Percentiles rank a stretch among this genome's conserved stretches.
Conservation (phyloP, 371 early-diverging fungal genomes). For the Mortierella sp. region DNA sequence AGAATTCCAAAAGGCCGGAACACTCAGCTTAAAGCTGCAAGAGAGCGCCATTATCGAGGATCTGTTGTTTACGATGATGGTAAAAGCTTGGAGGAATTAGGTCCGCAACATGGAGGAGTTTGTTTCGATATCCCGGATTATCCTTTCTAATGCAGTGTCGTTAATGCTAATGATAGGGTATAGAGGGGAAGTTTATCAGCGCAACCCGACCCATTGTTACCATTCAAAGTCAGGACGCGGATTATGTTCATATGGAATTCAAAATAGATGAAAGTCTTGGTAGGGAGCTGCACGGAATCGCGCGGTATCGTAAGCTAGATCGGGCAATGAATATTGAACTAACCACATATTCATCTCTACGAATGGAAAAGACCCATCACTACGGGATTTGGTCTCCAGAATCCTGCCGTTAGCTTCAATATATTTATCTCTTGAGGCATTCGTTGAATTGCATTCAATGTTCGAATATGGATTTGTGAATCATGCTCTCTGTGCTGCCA, state of each 20-base stretch:
- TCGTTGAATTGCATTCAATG: slow-evolving; percentile 77
- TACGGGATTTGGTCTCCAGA: slow-evolving; percentile 79
- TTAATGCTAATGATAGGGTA: slow-evolving; percentile 66
- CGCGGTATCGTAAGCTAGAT: not conserved
- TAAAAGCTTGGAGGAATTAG: slow-evolving; percentile 36
- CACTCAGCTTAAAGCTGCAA: slow-evolving; percentile 64
- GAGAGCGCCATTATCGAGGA: slow-evolving; percentile 91
- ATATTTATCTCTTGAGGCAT: slow-evolving; percentile 78
- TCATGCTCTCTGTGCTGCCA: slow-evolving; percentile 91
- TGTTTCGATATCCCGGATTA: no score
- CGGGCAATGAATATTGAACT: slow-evolving; percentile 4
- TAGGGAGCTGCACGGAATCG: not conserved
- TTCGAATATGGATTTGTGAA: slow-evolving; percentile 90
- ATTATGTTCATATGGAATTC: slow-evolving; percentile 36
- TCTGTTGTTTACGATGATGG: slow-evolving; percentile 87
- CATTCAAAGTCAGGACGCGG: slow-evolving; percentile 47
- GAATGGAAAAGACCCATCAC: slow-evolving; percentile 73
- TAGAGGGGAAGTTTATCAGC: slow-evolving; percentile 83
- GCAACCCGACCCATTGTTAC: slow-evolving; percentile 20
- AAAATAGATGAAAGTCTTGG: slow-evolving; percentile 43
- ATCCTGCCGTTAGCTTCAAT: slow-evolving; percentile 83
- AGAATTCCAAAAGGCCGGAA: slow-evolving; percentile 15
- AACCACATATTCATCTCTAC: not conserved
- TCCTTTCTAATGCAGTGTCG: no score
- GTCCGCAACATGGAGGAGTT: not conserved